Percentiles rank a stretch among this genome's conserved stretches.
phyloP scores from a whole-genome alignment of 306 rosid species.

The Astragalus glycyphyllos region DNA sequence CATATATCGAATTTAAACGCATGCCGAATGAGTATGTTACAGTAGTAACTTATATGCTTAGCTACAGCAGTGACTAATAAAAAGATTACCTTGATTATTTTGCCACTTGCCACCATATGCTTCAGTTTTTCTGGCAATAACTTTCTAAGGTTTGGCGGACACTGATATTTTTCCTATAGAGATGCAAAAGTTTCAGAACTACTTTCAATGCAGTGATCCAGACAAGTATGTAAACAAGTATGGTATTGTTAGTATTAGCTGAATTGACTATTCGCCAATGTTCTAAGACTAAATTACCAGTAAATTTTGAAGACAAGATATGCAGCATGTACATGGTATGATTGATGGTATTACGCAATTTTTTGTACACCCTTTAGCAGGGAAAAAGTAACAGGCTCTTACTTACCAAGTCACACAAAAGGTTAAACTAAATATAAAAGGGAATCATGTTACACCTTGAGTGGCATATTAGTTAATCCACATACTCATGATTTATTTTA shows the following conservation, averaged over 20 bases:
- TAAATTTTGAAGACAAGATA: slow-evolving; percentile 32
- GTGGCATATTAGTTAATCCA: too few species aligned
- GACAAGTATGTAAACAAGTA: slow-evolving; percentile 28
- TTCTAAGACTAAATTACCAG: slow-evolving; percentile 34
- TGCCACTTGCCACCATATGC: slow-evolving; percentile 81
- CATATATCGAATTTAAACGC: slow-evolving; percentile 31
- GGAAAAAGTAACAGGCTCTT: neutral
- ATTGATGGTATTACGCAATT: slow-evolving; percentile 12
- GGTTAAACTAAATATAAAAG: neutral
- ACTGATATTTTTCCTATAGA: slow-evolving; percentile 73
- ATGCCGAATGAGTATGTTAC: slow-evolving; percentile 23
- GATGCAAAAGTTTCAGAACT: slow-evolving; percentile 41
- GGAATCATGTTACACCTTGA: too few species aligned
- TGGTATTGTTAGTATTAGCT: slow-evolving; percentile 21
- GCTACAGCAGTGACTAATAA: slow-evolving; percentile 29
- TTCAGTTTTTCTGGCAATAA: slow-evolving; percentile 73
- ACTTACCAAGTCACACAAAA: slow-evolving; percentile 11
- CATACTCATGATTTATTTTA: too few species aligned
- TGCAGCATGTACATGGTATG: slow-evolving; percentile 10
- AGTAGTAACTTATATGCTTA: neutral
- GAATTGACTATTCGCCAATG: slow-evolving; percentile 16
- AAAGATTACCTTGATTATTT: slow-evolving; percentile 75
- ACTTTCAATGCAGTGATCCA: slow-evolving; percentile 27
- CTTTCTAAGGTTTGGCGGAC: slow-evolving; percentile 77
- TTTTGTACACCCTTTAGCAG: slow-evolving; percentile 19